Percentiles rank a stretch among this genome's conserved stretches.
These are phyloP conservation scores for Calendula officinalis DNA, from an alignment of 129 eudicot genomes.

Conservation along the genomic window DNA sequence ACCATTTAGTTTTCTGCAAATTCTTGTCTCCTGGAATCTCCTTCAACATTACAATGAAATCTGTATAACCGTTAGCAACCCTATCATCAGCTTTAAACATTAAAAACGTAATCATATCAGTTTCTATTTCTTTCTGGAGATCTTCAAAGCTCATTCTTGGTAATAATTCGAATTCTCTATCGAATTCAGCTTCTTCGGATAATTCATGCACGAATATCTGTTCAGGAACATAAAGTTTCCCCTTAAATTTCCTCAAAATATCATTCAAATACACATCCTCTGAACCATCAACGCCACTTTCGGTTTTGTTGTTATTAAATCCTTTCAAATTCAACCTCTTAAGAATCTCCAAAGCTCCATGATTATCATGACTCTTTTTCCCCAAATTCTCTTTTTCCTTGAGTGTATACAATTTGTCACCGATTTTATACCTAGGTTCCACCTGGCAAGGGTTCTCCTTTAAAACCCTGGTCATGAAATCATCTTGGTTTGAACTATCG, in stretches of 20 bases:
- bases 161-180: slow-evolving; percentile 43
- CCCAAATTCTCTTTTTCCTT: slow-evolving; percentile 51
- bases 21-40: slow-evolving; percentile 82
- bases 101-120: slow-evolving; percentile 54
- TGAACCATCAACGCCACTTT: slow-evolving; percentile 16
- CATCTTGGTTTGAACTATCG: slow-evolving; percentile 38
- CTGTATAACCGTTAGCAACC: slow-evolving; percentile 29
- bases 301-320: slow-evolving; percentile 16
- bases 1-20: slow-evolving; percentile 83
- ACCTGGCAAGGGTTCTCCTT: slow-evolving; percentile 80
- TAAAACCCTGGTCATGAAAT: slow-evolving; percentile 80
- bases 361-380: slow-evolving; percentile 26
- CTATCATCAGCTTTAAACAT: slow-evolving; percentile 54
- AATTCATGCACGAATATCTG: slow-evolving; percentile 58
- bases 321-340: slow-evolving; percentile 46
- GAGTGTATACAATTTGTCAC: slow-evolving; percentile 59
- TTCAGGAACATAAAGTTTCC: slow-evolving; percentile 94
- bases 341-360: slow-evolving; percentile 34
- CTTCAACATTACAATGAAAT: slow-evolving; percentile 73
- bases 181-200: slow-evolving; percentile 76
- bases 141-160: slow-evolving; percentile 67
- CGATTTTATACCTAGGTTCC: slow-evolving; percentile 66
- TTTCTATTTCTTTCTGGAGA: slow-evolving; percentile 45
- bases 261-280: slow-evolving; percentile 71
- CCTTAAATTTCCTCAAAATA: slow-evolving; percentile 79